Conservation (phyloP, 1,284 basidiomycete genomes). For the Papiliotrema nemorosa region DNA sequence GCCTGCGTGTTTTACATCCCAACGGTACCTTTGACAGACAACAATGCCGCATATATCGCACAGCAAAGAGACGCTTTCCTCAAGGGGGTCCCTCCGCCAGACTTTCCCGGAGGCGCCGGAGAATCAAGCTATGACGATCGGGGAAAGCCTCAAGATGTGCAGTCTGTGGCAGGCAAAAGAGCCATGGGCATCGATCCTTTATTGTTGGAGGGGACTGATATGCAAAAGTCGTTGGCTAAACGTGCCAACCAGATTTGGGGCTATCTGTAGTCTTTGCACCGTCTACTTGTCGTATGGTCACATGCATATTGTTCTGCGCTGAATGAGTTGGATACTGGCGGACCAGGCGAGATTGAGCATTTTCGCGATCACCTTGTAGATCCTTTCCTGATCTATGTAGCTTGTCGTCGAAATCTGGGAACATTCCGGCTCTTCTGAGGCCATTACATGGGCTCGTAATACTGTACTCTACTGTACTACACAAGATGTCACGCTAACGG, state of each 20-base stretch:
- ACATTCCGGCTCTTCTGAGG: no score
- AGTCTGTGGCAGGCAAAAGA: neutral
- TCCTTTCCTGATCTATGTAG: no score
- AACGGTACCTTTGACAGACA: neutral
- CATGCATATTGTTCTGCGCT: no score
- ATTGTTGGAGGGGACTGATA: neutral
- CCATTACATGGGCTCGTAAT: no score
- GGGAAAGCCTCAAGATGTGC: neutral
- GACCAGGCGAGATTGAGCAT: no score
- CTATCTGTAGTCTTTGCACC: neutral
- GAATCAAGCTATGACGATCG: neutral
- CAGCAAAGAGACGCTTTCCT: slow-evolving; percentile 6
- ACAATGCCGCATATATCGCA: slow-evolving; percentile 5
- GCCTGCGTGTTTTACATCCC: slow-evolving; percentile 1
- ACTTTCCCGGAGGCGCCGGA: slow-evolving; percentile 9
- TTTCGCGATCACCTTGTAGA: no score
- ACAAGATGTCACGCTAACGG: no score
- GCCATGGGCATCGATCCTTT: neutral
- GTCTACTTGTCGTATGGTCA: no score
- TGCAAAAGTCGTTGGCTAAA: neutral
- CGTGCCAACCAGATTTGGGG: neutral
- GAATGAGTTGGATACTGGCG: no score
- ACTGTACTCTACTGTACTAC: no score
- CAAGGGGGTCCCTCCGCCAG: slow-evolving; percentile 9
- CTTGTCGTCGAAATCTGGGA: no score